phyloP scores from a whole-genome alignment of 176 grass and related monocot species.

The Triticum aestivum region IWGSC_CS_RefSeq_v2.1 NC_057803.1:620493018-620493517 shows the following conservation, averaged over 20 bases:
- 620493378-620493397: conserved; percentile 98
- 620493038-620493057: conserved; percentile 15
- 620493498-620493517: background rate
- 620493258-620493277: too few relatives aligned
- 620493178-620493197: too few relatives aligned
- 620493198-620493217: too few relatives aligned
- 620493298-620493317: too few relatives aligned
- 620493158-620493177: too few relatives aligned
- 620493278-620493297: too few relatives aligned
- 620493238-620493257: too few relatives aligned
- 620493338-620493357: conserved; percentile 98
- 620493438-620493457: conserved; percentile 98
- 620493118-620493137: too few relatives aligned
- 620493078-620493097: conserved; percentile 15
- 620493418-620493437: conserved; percentile 96
- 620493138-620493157: too few relatives aligned
- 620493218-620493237: too few relatives aligned
- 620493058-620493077: conserved; percentile 14
- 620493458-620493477: conserved; percentile 95
- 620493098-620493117: conserved; percentile 36
- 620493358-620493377: conserved; percentile 95
- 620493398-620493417: conserved; percentile 98
- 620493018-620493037: conserved; percentile 75
- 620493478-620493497: conserved; percentile 4
- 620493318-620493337: too few relatives aligned